phyloP scores from a whole-genome alignment of 164 flowering plant genomes.

The Akebia trifoliata region DNA sequence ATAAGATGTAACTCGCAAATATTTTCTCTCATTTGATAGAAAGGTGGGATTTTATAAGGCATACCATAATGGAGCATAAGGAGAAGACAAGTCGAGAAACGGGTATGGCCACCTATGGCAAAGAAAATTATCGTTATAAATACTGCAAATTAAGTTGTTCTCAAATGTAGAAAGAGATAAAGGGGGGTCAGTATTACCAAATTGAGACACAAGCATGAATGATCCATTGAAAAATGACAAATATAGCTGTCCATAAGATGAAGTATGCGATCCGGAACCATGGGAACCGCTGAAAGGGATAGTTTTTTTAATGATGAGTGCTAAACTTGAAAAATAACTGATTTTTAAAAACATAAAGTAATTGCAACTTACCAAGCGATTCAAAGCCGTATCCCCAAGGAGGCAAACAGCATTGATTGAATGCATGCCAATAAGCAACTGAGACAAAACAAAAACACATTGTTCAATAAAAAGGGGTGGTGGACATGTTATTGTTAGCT shows the following conservation, averaged over 20 bases:
- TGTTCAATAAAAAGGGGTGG: neutral
- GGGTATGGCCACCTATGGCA: conserved; percentile 55
- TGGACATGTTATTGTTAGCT: too few species aligned
- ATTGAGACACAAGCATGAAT: conserved; percentile 63
- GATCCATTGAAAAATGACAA: conserved; percentile 77
- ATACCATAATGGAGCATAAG: conserved; percentile 57
- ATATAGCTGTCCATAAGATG: conserved; percentile 63
- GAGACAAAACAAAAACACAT: conserved; percentile 19
- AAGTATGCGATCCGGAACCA: conserved; percentile 88
- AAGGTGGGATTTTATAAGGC: conserved; percentile 5
- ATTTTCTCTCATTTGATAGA: too few species aligned
- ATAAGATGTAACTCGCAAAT: too few species aligned
- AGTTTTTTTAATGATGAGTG: neutral
- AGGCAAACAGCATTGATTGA: conserved; percentile 76
- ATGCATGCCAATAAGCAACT: conserved; percentile 78
- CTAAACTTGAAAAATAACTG: neutral
- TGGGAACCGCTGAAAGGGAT: conserved; percentile 59
- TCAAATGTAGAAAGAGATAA: neutral
- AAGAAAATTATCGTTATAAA: neutral
- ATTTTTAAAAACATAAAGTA: neutral
- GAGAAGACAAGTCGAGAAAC: conserved; percentile 61
- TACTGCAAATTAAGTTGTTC: neutral
- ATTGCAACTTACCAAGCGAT: conserved; percentile 55
- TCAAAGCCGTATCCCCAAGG: conserved; percentile 69
- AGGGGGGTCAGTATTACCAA: conserved; percentile 33